Percentiles rank a stretch among this genome's conserved stretches.
phyloP scores from a whole-genome alignment of 2,329 filamentous ascomycete genomes.

The Magnaporthiopsis incrustans region DNA sequence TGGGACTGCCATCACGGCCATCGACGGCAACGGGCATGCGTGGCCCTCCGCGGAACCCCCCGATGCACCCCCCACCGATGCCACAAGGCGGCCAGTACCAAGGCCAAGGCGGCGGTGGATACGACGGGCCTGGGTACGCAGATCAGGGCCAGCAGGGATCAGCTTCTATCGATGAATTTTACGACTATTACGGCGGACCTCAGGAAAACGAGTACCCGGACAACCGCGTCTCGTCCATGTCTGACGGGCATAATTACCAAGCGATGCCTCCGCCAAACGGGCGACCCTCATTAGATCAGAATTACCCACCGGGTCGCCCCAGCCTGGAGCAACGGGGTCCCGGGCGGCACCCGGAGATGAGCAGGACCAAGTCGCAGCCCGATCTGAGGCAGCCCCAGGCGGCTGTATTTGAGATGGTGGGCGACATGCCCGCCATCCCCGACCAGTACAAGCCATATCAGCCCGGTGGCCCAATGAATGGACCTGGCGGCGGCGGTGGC shows the following conservation, averaged over 20 bases:
- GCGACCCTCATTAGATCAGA: conserved; percentile 38
- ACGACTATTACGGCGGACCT: conserved; percentile 46
- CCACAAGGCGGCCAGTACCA: conserved; percentile 22
- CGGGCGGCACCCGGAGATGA: conserved; percentile 44
- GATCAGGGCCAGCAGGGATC: conserved; percentile 24
- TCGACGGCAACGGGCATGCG: conserved; percentile 46
- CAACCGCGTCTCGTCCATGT: conserved; percentile 17
- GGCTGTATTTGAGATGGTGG: conserved; percentile 67
- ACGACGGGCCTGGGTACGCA: conserved; percentile 27
- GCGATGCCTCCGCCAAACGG: conserved; percentile 24
- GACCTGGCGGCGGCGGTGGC: conserved; percentile 11
- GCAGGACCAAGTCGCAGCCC: conserved; percentile 58
- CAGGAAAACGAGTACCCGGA: conserved; percentile 21
- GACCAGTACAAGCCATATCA: conserved; percentile 20
- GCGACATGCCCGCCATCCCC: conserved; percentile 48
- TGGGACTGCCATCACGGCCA: conserved; percentile 40
- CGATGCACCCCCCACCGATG: conserved; percentile 29
- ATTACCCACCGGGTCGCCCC: conserved; percentile 28
- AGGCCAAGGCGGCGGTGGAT: conserved; percentile 19
- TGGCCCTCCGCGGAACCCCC: conserved; percentile 42
- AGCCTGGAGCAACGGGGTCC: conserved; percentile 27
- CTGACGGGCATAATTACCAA: conserved; percentile 37
- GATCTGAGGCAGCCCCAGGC: conserved; percentile 55
- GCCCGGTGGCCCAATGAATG: conserved; percentile 18
- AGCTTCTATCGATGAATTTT: conserved; percentile 41